A percentile compares a stretch with the other conserved stretches of the same genome.
Evolutionary conservation across 2,329 filamentous ascomycete genomes (phyloP).

Genomic region (Metarhizium humberi): DNA sequence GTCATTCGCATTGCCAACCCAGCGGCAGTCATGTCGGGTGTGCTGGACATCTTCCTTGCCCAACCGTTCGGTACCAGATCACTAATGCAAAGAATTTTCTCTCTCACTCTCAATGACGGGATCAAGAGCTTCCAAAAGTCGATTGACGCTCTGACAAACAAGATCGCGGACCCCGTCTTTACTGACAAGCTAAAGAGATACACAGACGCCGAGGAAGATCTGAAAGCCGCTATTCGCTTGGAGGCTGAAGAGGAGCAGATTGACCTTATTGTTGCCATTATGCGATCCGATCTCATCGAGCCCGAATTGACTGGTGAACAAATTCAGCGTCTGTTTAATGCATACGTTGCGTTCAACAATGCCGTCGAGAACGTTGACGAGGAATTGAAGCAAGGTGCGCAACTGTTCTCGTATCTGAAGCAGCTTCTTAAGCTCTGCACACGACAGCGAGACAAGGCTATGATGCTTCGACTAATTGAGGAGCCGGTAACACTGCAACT

Average conservation of each 20-base stretch:
- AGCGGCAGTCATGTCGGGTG: slow-evolving; percentile 90
- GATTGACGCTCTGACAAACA: slow-evolving; percentile 66
- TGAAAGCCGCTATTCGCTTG: slow-evolving; percentile 64
- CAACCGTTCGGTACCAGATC: slow-evolving; percentile 89
- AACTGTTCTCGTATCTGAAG: slow-evolving; percentile 91
- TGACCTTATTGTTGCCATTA: slow-evolving; percentile 76
- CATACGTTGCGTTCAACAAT: slow-evolving; percentile 92
- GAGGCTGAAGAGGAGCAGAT: slow-evolving; percentile 67
- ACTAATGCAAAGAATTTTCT: slow-evolving; percentile 89
- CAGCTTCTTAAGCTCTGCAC: slow-evolving; percentile 89
- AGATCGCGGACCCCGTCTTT: slow-evolving; percentile 73
- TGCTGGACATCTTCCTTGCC: slow-evolving; percentile 89
- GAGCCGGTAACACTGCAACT: slow-evolving; percentile 95
- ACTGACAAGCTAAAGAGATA: slow-evolving; percentile 76
- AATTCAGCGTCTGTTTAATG: slow-evolving; percentile 80
- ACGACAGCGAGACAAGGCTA: slow-evolving; percentile 85
- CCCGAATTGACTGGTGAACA: slow-evolving; percentile 66
- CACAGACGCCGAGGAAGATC: slow-evolving; percentile 61
- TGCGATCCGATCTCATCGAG: slow-evolving; percentile 68
- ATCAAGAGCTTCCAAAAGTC: slow-evolving; percentile 79
- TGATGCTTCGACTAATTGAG: slow-evolving; percentile 94
- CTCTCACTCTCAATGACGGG: slow-evolving; percentile 81
- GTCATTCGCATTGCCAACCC: slow-evolving; percentile 95
- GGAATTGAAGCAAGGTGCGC: slow-evolving; percentile 79
- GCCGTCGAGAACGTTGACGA: slow-evolving; percentile 86